Percentiles rank a stretch among this genome's conserved stretches.
Conservation (phyloP, 768 basidiomycete genomes). For the Daedaleopsis sinensis region DNA sequence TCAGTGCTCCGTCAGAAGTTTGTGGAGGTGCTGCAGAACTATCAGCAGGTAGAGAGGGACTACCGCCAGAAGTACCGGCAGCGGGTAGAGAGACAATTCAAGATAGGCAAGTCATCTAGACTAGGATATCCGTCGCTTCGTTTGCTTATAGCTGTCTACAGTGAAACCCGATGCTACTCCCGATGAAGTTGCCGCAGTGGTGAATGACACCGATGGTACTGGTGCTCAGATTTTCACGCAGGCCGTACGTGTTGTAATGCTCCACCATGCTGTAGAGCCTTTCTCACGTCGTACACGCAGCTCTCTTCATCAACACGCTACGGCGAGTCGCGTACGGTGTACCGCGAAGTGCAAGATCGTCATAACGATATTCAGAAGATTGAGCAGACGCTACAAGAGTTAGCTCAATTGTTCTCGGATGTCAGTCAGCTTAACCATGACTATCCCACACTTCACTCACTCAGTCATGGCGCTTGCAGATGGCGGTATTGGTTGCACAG, state of each 20-base stretch:
- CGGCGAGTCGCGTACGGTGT: slow-evolving; percentile 79
- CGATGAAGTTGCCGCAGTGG: slow-evolving; percentile 86
- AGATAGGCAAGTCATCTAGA: slow-evolving; percentile 60
- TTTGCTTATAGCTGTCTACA: slow-evolving; percentile 28
- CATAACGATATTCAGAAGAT: slow-evolving; percentile 86
- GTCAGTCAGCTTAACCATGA: slow-evolving; percentile 36
- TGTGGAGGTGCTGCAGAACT: slow-evolving; percentile 83
- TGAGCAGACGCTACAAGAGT: slow-evolving; percentile 84
- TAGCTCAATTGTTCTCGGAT: slow-evolving; percentile 87
- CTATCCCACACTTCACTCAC: neutral
- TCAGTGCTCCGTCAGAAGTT: slow-evolving; percentile 50
- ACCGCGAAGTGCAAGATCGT: slow-evolving; percentile 86
- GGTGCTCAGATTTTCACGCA: slow-evolving; percentile 84
- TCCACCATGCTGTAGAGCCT: neutral
- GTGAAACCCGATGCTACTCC: slow-evolving; percentile 93
- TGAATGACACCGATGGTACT: slow-evolving; percentile 77
- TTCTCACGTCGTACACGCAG: slow-evolving; percentile 38
- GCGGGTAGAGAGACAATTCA: slow-evolving; percentile 84
- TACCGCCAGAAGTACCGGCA: slow-evolving; percentile 79
- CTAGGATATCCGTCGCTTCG: neutral
- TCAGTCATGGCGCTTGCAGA: slow-evolving; percentile 44
- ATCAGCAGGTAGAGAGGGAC: slow-evolving; percentile 81
- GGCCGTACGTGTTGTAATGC: slow-evolving; percentile 52
- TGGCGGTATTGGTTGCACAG: slow-evolving; percentile 77
- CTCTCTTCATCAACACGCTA: slow-evolving; percentile 79